These are phyloP conservation scores for Botrytis sinoallii DNA, from an alignment of 2,329 filamentous ascomycete genomes.

Conservation along the genomic window DNA sequence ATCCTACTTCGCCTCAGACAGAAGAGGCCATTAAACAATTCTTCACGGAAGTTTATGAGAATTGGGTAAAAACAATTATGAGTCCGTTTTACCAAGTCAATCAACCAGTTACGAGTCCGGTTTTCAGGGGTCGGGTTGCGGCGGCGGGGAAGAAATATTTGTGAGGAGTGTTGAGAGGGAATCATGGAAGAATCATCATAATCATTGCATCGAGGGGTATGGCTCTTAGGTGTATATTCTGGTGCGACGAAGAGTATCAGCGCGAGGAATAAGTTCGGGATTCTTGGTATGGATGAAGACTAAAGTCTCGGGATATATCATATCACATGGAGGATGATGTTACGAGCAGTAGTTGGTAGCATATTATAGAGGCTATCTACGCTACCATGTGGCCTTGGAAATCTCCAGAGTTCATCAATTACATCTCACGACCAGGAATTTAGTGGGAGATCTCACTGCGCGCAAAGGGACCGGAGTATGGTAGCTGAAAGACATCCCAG, in stretches of 20 bases:
- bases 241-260: not conserved
- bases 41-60: constrained; percentile 93
- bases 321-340: too few relatives aligned
- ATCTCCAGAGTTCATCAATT: not conserved
- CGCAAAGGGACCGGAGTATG: too few relatives aligned
- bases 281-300: not conserved
- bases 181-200: not conserved
- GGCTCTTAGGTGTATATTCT: not conserved
- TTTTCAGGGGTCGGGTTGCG: constrained; percentile 78
- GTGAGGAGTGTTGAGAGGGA: constrained; percentile 46
- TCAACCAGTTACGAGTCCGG: constrained; percentile 78
- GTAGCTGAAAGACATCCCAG: not conserved
- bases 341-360: not conserved
- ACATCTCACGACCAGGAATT: not conserved
- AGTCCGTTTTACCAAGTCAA: constrained; percentile 90
- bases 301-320: not conserved
- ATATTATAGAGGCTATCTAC: not conserved
- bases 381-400: not conserved
- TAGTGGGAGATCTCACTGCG: not conserved
- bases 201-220: not conserved
- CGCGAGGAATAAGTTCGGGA: not conserved
- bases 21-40: constrained; percentile 96
- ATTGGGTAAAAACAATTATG: constrained; percentile 96
- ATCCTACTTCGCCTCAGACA: constrained; percentile 83
- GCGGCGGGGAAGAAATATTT: constrained; percentile 92